Evolutionary conservation across 2,329 filamentous ascomycete genomes (phyloP), one percentile per base, ranked within the genome.

Genomic region (Davidsoniella eucalypti): DNA sequence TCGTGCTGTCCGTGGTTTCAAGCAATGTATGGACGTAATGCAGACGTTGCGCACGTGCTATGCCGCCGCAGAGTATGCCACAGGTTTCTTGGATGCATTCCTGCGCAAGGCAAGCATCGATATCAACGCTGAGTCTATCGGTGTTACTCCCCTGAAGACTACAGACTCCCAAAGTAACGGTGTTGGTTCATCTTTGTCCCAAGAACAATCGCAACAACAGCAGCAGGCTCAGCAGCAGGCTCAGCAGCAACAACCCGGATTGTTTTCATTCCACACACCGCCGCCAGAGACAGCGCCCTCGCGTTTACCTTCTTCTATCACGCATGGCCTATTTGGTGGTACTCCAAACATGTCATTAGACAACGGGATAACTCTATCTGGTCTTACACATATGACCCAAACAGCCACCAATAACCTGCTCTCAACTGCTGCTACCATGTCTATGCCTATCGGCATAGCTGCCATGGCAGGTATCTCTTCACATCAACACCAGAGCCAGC

Each of bases 31-130:
- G 86, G 76, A 81, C 44, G 87, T 94, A 53, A 84, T 95, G 71
- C 81, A 87, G 61, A 82, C 82, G 55, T 72, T 96, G 16, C 79
- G 87, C 37, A 87, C 94, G 60, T 85, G 87, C 26, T 95, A 96
- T 60, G 81, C 87, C 0, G 87, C 88, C 0, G 90, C 90, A n/a
- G 88, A 95, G 63, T 94, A 92, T 59, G 87, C 87, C n/a, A 90
- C 85, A 1, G 85, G 85, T 2, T 95, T 95, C 68, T 72, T 95
- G n/a, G 86, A 94, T 61, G 87, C 87, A 1, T 87, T 87, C 1
- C 83, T 94, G 55, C 80, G 84, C 55, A 93, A 94, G 67, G 86
- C 86, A 7, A 80, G 84, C 51, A 87, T 92, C 55, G 79, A 84
- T 51, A 69, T 87, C 38, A 75, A 66, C 47, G 56, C 57, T 12